Base-by-base conservation (phyloP, 2,329 filamentous ascomycete species). In the Exophiala sp. region DNA sequence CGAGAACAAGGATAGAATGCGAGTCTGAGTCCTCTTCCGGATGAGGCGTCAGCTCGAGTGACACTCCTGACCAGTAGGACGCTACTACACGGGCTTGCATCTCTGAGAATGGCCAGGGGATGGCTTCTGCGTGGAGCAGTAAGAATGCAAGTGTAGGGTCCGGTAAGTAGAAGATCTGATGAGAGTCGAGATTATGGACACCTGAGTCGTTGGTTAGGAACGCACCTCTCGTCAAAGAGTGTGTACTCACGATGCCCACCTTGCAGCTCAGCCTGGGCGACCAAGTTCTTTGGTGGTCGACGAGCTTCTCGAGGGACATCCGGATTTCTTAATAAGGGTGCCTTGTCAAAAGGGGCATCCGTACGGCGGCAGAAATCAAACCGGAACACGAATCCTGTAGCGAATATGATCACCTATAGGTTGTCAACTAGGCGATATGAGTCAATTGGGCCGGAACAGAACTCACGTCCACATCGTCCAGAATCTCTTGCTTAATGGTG, bases 391-490 rank as follows among this genome's bases (percentile, higher is more conserved):
- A 46, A 52, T 38, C 49, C 49, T 3, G 49, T 52, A 29, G 49
- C 49, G 32, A 52, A 52, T n/a, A 52, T 39, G 41, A 52, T 52
- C 9, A 40, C 49, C 49, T 52, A 29, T 38, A 34, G 8, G 12
- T 10, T 34, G 12, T 51, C 49, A 51, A 40, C 40, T 48, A 33
- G 9, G 34, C 5, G 12, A 34, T 4, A 5, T 16, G 44, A 38
- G 5, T n/a, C n/a, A 42, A 6, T 5, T 36, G 44, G 3, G 29
- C 9, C 6, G 48, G 47, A 32, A 49, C 35, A 43, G 21, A 7
- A 38, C 49, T 52, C 33, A 52, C 49, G 49, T 52, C 49, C 14
- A 52, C 41, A 39, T 52, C 49, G 33, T 52, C 40, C 14, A 52
- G 42, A 32, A 46, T 14, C 14, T 52, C 49, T 38, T 14, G 41